Evolutionary conservation across 2,329 filamentous ascomycete genomes (phyloP).

Genomic region (Setomelanomma holmii): DNA sequence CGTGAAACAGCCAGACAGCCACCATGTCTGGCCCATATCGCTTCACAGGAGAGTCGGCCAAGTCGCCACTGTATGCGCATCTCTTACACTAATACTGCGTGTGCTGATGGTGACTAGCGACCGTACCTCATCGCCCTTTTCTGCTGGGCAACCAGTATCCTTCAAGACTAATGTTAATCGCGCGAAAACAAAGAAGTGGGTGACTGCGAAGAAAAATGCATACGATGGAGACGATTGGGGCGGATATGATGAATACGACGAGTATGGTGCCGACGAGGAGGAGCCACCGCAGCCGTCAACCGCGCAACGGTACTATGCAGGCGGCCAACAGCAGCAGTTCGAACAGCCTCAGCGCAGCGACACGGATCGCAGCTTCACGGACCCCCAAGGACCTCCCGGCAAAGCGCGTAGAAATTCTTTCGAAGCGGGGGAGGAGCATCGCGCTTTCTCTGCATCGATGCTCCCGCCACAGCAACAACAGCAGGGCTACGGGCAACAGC

Average conservation of each 20-base stretch:
- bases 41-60: conserved; percentile 44
- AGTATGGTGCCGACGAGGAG: conserved; percentile 60
- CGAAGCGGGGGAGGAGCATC: conserved; percentile 61
- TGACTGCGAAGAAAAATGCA: conserved; percentile 82
- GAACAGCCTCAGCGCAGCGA: conserved; percentile 15
- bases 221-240: conserved; percentile 98
- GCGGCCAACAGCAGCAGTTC: conserved; percentile 22
- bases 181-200: conserved; percentile 93
- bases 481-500: conserved; percentile 20
- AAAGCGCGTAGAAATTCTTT: conserved; percentile 58
- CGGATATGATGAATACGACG: conserved; percentile 65
- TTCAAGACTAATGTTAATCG: conserved; percentile 90
- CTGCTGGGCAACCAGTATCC: conserved; percentile 55
- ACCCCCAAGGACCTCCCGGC: conserved; percentile 39
- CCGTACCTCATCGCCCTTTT: conserved; percentile 34
- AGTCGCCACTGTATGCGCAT: conserved; percentile 47
- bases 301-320: conserved; percentile 54
- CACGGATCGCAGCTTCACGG: conserved; percentile 49
- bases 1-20: conserved; percentile 1
- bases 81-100: neutral
- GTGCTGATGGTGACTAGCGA: conserved; percentile 33
- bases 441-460: conserved; percentile 55
- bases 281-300: conserved; percentile 49
- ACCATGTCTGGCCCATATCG: conserved; percentile 52
- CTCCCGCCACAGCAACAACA: conserved; percentile 29